Evolutionary conservation across 2,329 filamentous ascomycete genomes (phyloP), one percentile per base, ranked within the genome.

Genomic region (Talaromyces sp.): DNA sequence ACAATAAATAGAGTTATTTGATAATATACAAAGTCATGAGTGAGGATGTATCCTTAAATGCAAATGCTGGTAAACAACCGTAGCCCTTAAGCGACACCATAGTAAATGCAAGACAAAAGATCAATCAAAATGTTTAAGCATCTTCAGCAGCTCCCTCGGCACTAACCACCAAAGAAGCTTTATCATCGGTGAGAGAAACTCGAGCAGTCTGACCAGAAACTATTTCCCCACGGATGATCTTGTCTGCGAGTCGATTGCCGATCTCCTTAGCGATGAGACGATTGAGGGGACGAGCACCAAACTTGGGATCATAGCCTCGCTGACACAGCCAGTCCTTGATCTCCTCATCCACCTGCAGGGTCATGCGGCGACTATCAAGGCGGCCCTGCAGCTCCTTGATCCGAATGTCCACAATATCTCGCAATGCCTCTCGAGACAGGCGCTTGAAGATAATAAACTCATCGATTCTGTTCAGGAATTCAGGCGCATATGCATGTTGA

Each of bases 381-480:
- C 91, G 85, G 47, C 77, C 76, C 72, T 97, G 92, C 7, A 97
- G 80, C 75, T 97, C 94, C 56, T 81, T 83, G 43, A 97, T 80
- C 29, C 94, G 85, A 58, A 97, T 97, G 66, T 97, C 91, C 44
- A 97, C 91, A 59, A 97, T 97, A 67, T 96, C 92, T 27, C 91
- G 83, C 51, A 97, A 82, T 14, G 93, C 92, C 16, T 81, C 78
- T 27, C 82, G 82, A 1, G 90, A 90, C 2, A 97, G 82, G 8
- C 93, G 85, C 75, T 92, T 93, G 81, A 97, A 97, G 67, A 97
- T 79, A 70, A 97, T 97, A 77, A 97, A 97, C 56, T 95, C 93
- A 73, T 97, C 93, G 57, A 97, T 91, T 17, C 94, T 85, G 76
- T 99, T 97, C 59, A 97, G 82, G 80, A 97, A 99, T 70, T 97